Base-by-base conservation (phyloP, 306 rosid genomes). In the Geum urbanum region DNA sequence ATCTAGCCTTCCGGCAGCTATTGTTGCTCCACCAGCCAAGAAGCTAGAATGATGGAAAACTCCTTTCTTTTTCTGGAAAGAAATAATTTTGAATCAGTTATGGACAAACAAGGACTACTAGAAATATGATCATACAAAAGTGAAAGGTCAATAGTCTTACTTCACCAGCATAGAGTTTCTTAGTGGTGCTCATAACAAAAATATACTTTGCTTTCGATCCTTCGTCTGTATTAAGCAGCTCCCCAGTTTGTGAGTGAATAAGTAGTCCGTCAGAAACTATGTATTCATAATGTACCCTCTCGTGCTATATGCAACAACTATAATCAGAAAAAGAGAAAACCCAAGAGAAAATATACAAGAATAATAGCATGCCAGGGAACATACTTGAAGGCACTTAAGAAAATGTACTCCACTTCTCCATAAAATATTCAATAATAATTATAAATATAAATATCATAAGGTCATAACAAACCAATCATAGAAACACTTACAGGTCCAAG, bases 1-100 rank as follows among this genome's bases (percentile, higher is more conserved):
- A 62, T 57, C 92, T 14, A 94, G 86, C 79, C 99, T 82, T 77
- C 99, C 99, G 5, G 97, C 96, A 67, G 97, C 96, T 74, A 88
- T 52, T 6, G 99, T 87, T 61, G 87, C 90, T 72, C 92, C 96
- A 35, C 98, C 98, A 46, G 98, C 98, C 84, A 92, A 83, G 84
- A 92, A 92, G 44, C 95, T 84, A 46, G 98, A 92, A 85, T 89
- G 98, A 74, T 92, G 98, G 74, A 92, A 89, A 7, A 54, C 53
- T 58, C 98, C 98, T 63, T 92, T 92, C 87, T 80, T 89, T 84
- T 89, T 92, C 98, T 92, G 87, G 1, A 52, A 74, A 63, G 40
- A 55, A 63, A 70, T 18, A 18, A 66, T 27, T 72, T 50, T 24
- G 61, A 9, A 61, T 79, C 67, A 74, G 76, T 39, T 16, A 7